Evolutionary conservation across 1,284 basidiomycete species (phyloP).

Genomic region (Grifola frondosa): DNA sequence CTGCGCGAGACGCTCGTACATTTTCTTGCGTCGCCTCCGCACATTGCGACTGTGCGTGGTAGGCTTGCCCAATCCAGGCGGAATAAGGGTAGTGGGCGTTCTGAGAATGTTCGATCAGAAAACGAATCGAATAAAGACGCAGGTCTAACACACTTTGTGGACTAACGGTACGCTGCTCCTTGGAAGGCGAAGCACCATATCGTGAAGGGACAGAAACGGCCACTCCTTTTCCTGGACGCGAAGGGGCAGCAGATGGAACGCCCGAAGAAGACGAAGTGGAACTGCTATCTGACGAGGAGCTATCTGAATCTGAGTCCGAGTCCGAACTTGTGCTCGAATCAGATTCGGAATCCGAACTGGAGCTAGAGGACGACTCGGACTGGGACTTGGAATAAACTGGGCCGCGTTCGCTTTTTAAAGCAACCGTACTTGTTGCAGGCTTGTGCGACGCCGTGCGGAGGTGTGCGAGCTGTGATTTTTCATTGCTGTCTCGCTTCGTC

Average conservation of each 20-base stretch:
- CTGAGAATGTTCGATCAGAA: conserved; percentile 3
- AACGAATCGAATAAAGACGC: not conserved
- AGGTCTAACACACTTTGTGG: too few species aligned
- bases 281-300: conserved; percentile 12
- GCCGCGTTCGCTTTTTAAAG: not conserved
- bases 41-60: conserved; percentile 67
- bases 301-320: conserved; percentile 20
- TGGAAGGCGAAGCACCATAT: too few species aligned
- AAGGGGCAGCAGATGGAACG: conserved; percentile 6
- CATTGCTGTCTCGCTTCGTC: conserved; percentile 9
- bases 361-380: conserved; percentile 9
- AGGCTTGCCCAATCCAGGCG: conserved; percentile 65
- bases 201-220: not conserved
- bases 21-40: conserved; percentile 55
- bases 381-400: conserved; percentile 2
- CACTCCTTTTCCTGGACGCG: not conserved
- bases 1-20: conserved; percentile 30
- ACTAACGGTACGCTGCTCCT: too few species aligned
- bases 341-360: conserved; percentile 21
- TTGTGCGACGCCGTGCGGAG: not conserved
- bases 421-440: too few species aligned
- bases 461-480: not conserved
- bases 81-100: conserved; percentile 35
- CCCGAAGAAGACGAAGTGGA: conserved; percentile 3
- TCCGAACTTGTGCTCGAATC: conserved; percentile 20